Conservation (phyloP, 305 asterid species). For the Rubia peregrina region DNA sequence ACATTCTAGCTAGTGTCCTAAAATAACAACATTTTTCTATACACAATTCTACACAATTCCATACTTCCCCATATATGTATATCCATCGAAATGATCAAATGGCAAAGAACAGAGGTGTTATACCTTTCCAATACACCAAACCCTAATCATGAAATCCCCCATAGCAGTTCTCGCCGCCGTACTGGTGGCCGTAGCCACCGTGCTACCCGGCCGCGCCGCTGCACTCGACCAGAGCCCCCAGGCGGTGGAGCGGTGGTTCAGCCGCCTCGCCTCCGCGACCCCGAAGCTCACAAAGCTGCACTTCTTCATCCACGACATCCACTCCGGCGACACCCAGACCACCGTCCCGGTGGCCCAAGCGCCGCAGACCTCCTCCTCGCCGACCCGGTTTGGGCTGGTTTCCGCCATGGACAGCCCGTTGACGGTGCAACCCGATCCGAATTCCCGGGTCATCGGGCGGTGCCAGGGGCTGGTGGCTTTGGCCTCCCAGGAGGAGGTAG, state of each 20-base stretch:
- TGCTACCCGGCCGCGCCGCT: background rate
- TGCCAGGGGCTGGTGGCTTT: background rate
- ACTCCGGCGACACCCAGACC: constrained; percentile 11
- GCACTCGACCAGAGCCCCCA: constrained; percentile 11
- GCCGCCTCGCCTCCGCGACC: constrained; percentile 10
- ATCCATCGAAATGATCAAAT: too few species aligned
- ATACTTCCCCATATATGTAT: too few species aligned
- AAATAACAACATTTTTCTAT: too few species aligned
- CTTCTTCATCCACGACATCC: constrained; percentile 26
- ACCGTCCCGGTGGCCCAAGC: background rate
- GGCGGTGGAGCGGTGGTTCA: constrained; percentile 27
- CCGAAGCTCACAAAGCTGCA: constrained; percentile 26
- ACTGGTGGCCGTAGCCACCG: background rate
- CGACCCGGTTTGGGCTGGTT: background rate
- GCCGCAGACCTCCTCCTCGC: background rate
- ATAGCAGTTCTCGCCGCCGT: background rate
- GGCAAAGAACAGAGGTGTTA: too few species aligned
- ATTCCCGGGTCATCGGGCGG: background rate
- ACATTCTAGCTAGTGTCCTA: too few species aligned
- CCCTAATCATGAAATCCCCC: too few species aligned
- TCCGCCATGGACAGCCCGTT: background rate
- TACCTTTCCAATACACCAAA: too few species aligned
- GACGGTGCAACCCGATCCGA: background rate
- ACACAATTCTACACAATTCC: too few species aligned
- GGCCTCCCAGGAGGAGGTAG: background rate